phyloP scores from a whole-genome alignment of 176 grass and related monocot species.

The Carex scoparia region DNA sequence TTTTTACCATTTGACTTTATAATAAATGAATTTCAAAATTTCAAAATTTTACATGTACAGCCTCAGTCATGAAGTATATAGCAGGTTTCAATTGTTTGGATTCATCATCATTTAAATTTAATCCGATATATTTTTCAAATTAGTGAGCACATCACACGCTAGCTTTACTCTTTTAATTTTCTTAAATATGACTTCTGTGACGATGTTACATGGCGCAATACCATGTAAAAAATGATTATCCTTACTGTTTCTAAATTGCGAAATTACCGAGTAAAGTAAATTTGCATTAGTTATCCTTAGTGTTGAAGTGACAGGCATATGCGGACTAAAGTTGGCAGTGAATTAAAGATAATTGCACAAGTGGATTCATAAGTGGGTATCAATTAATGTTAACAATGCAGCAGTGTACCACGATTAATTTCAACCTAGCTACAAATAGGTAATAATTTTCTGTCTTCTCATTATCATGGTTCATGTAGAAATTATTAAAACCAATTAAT shows the following conservation, averaged over 20 bases:
- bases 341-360: background rate
- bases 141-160: no score
- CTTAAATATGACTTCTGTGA: background rate
- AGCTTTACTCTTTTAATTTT: background rate
- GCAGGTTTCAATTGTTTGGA: no score
- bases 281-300: background rate
- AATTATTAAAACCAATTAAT: no score
- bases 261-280: background rate
- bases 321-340: background rate
- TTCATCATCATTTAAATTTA: no score
- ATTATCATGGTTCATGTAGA: background rate
- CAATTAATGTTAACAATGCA: constrained; percentile 3
- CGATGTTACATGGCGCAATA: background rate
- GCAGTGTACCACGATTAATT: constrained; percentile 4
- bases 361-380: constrained; percentile 16
- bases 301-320: no score
- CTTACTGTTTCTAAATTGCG: background rate
- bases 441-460: background rate
- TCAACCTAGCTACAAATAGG: constrained; percentile 16
- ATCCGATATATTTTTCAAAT: no score
- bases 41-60: no score
- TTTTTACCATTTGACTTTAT: no score
- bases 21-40: no score
- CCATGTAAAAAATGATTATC: background rate
- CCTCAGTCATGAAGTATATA: no score